Percentiles rank a stretch among this genome's conserved stretches.
phyloP scores from a whole-genome alignment of 768 basidiomycete species.

The Pilatotrama ljubarskyi region DNA sequence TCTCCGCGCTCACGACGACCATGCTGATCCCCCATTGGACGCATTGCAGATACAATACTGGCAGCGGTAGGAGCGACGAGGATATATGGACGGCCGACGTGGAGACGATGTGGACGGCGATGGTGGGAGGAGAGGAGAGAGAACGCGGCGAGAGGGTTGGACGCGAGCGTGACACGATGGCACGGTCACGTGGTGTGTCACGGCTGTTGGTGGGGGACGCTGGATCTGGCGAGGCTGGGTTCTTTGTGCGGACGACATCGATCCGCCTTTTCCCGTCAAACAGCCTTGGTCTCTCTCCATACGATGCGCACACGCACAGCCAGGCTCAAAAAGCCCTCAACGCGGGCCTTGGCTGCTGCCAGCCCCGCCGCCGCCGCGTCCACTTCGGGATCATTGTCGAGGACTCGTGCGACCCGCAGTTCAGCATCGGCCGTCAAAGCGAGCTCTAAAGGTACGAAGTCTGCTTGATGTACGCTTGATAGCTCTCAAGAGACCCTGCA shows the following conservation, averaged over 20 bases:
- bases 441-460: not conserved
- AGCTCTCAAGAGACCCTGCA: not conserved
- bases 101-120: not conserved
- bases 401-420: not conserved
- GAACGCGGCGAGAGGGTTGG: not conserved
- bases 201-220: not conserved
- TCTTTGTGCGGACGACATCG: constrained; percentile 5
- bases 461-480: not conserved
- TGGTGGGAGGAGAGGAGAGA: not conserved
- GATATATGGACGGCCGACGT: too few species aligned
- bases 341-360: not conserved
- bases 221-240: not conserved
- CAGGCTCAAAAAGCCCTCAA: constrained; percentile 2
- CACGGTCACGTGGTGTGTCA: not conserved
- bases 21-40: too few species aligned
- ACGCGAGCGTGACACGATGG: not conserved
- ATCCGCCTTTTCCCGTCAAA: not conserved
- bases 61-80: too few species aligned
- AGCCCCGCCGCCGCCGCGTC: not conserved
- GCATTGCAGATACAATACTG: too few species aligned
- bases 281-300: not conserved
- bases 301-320: not conserved
- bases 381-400: not conserved
- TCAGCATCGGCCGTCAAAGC: not conserved
- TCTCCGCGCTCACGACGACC: not conserved